These are phyloP conservation scores for Diplodia scrobiculata DNA, from an alignment of 2,329 filamentous ascomycete species.

Conservation along the genomic window DNA sequence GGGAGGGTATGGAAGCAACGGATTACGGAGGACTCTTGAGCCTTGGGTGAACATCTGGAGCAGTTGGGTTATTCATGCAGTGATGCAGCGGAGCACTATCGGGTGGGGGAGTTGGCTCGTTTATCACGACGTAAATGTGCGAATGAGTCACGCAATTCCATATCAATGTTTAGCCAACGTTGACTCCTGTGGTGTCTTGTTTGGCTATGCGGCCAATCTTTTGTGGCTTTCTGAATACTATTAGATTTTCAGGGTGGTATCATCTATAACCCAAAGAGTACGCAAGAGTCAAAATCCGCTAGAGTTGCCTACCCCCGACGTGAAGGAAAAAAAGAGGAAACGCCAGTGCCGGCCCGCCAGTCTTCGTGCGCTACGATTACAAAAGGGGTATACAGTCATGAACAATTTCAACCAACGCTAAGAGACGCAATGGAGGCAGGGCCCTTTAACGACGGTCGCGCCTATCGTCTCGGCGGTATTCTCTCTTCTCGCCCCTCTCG, in stretches of 20 bases:
- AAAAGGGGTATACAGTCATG: constrained; percentile 22
- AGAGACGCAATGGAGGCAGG: not conserved
- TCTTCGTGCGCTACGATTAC: constrained; percentile 17
- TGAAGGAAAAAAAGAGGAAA: not conserved
- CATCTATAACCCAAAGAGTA: not conserved
- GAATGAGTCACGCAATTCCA: not conserved
- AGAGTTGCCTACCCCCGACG: not conserved
- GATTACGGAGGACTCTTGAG: not conserved
- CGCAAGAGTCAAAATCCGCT: not conserved
- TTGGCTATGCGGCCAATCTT: not conserved
- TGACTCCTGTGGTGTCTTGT: not conserved
- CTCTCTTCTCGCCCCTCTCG: constrained; percentile 24
- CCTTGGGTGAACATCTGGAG: not conserved
- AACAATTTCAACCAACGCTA: constrained; percentile 1
- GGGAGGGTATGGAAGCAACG: not conserved
- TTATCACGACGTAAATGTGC: not conserved
- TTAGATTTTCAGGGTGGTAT: constrained; percentile 20
- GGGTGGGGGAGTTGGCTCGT: not conserved
- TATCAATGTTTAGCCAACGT: not conserved
- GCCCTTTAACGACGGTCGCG: constrained; percentile 3
- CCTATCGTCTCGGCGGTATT: not conserved
- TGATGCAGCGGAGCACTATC: too few relatives aligned
- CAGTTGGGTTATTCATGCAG: not conserved
- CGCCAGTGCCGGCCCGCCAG: constrained; percentile 19
- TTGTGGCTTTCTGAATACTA: not conserved